Percentiles rank a stretch among this genome's conserved stretches.
Conservation (phyloP, 257 asterid species). For the Ajuga chamaepitys region DNA sequence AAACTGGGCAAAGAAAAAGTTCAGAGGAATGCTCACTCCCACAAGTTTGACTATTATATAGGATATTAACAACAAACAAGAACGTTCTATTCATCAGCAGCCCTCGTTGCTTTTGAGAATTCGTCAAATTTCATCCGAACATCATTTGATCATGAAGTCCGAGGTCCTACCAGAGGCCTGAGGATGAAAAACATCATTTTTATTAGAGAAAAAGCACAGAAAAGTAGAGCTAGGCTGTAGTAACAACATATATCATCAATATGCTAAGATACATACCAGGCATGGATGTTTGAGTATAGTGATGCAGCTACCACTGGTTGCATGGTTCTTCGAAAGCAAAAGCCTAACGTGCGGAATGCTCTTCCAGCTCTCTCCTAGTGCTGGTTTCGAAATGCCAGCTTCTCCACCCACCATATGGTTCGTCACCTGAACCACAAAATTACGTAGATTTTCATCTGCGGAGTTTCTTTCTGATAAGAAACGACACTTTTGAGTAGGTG, state of each 20-base stretch:
- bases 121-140: not conserved
- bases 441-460: too few relatives aligned
- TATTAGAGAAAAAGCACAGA: not conserved
- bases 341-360: constrained; percentile 76
- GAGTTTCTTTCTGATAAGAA: too few relatives aligned
- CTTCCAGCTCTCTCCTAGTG: constrained; percentile 94
- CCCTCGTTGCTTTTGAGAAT: not conserved
- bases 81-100: too few relatives aligned
- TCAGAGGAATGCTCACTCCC: too few relatives aligned
- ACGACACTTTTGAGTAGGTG: too few relatives aligned
- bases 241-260: not conserved
- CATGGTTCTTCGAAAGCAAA: constrained; percentile 37
- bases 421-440: constrained; percentile 79
- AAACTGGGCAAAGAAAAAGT: too few relatives aligned
- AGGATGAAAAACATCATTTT: constrained; percentile 11
- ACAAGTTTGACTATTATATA: too few relatives aligned
- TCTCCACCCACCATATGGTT: constrained; percentile 91
- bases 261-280: constrained; percentile 39
- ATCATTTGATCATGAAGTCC: constrained; percentile 23
- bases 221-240: not conserved
- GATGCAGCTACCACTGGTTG: constrained; percentile 35
- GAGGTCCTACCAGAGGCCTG: constrained; percentile 32
- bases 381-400: constrained; percentile 65
- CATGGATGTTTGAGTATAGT: constrained; percentile 64
- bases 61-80: too few relatives aligned